Evolutionary conservation across 768 basidiomycete species (phyloP), one percentile per base, ranked within the genome.

Genomic region (Daedaleopsis nitida): DNA sequence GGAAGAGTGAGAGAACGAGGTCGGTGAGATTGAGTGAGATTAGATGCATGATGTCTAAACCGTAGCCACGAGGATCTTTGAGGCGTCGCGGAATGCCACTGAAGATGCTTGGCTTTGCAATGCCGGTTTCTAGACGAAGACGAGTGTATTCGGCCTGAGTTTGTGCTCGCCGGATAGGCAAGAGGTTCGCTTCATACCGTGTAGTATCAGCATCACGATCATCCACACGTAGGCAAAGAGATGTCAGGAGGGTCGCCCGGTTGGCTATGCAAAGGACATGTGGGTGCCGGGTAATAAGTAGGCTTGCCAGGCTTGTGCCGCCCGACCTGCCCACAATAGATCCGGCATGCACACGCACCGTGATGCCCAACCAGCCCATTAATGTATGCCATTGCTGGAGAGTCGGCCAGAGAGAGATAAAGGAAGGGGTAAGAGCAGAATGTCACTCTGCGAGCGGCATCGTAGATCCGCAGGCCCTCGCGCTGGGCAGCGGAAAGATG

Each of bases 11-110:
- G 21, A 76, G 44, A 1, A 74, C 23, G 10, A 79, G 68, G 45
- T 73, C 78, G 1, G 73, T 50, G 1, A 79, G 16, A 62, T 81
- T 82, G 12, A 81, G 62, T 6, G 60, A 8, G 6, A 62, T 56
- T 0, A 74, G 65, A 62, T 82, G 80, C 78, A 80, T 80, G 17
- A 76, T 54, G 52, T 81, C 78, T 0, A 59, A 60, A 8, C 62
- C 51, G 52, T 76, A 80, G 37, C 71, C 72, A 1, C 44, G 48
- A 0, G 77, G 76, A 48, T 76, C 35, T 74, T 57, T 0, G 12
- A 53, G 11, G n/a, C 2, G 73, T 0, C 5, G 23, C 3, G 51
- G 62, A 3, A 78, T 57, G 0, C 75, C 77, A 11, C 61, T 55
- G 48, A 80, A 71, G 2, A 80, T 66, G 16, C 66, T 76, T 0